phyloP scores from a whole-genome alignment of 805 yeast species.

The Candida adriatica region DNA sequence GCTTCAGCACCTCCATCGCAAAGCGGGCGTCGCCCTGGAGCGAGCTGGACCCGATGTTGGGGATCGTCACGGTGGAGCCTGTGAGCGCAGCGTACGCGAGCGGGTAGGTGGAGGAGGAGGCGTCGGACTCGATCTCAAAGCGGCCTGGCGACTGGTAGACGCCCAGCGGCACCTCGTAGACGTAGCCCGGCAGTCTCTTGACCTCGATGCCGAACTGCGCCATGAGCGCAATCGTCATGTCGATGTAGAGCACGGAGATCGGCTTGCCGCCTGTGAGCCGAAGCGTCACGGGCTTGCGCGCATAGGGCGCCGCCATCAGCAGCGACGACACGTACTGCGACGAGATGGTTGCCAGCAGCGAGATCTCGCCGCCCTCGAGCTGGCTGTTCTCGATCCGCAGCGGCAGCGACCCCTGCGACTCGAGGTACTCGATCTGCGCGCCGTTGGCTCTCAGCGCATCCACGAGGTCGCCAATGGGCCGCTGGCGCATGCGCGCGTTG shows the following conservation, averaged over 20 bases:
- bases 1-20: conserved; percentile 84
- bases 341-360: conserved; percentile 91
- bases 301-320: conserved; percentile 97
- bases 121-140: conserved; percentile 92
- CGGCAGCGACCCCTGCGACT: conserved; percentile 79
- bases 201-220: conserved; percentile 79
- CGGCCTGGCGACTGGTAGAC: conserved; percentile 72
- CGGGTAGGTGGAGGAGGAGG: conserved; percentile 96
- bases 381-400: conserved; percentile 66
- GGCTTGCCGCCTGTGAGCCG: conserved; percentile 94
- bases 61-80: conserved; percentile 87
- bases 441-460: conserved; percentile 86
- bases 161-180: conserved; percentile 88
- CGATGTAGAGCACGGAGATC: conserved; percentile 89
- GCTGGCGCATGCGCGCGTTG: conserved; percentile 92
- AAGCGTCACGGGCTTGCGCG: conserved; percentile 78
- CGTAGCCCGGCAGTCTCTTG: conserved; percentile 66
- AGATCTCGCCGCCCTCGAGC: conserved; percentile 85
- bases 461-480: conserved; percentile 95
- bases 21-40: conserved; percentile 96
- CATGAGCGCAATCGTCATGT: conserved; percentile 98
- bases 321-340: conserved; percentile 96
- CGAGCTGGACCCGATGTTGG: conserved; percentile 87
- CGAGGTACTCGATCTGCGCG: conserved; percentile 61
- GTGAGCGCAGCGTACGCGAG: conserved; percentile 96